Evolutionary conservation across 108 stramenopile species (phyloP), one percentile per base, ranked within the genome.

Genomic region (Fistulifera pelliculosa): DNA sequence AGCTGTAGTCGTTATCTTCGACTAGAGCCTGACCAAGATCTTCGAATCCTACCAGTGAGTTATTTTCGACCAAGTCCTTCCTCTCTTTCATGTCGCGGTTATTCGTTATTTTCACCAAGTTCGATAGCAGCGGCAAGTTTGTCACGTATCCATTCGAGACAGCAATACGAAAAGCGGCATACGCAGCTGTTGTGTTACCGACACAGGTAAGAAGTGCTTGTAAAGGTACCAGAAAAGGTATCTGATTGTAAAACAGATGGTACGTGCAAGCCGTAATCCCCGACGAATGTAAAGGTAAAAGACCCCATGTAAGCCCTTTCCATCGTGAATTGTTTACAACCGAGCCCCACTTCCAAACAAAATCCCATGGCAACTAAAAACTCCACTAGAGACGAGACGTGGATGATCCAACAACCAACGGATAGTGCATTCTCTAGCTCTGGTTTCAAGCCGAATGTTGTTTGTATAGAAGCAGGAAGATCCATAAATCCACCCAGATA

Each of bases 201-300:
- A 91, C 38, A 28, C 78, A 85, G 3, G 89, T 91, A 23, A 86
- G 62, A 7, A 79, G 27, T 10, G 89, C 93, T 60, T 95, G 94
- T 23, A 95, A 61, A 21, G 92, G 82, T 19, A 96, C 92, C 56
- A 96, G 55, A 11, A 79, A 56, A 16, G 85, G 80, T 41, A 93
- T 74, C 14, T 65, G 73, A 66, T 96, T 96, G 63, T 87, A 96
- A 61, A 96, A 89, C 21, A 93, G 58, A 60, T 96, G 94, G 64
- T 90, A 96, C 16, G 87, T 87, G 58, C 94, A 96, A 12, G 94
- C 94, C 7, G 84, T 84, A 49, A 96, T 86, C 18, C 93, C 94
- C 15, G 86, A 88, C 2, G 77, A 67, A 61, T 96, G 94, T 19
- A 94, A 58, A 0, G 94, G 94, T 17, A 94, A 55, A 61, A 96